Base-by-base conservation (phyloP, 768 basidiomycete species). In the Lepiota brunneoincarnata region DNA sequence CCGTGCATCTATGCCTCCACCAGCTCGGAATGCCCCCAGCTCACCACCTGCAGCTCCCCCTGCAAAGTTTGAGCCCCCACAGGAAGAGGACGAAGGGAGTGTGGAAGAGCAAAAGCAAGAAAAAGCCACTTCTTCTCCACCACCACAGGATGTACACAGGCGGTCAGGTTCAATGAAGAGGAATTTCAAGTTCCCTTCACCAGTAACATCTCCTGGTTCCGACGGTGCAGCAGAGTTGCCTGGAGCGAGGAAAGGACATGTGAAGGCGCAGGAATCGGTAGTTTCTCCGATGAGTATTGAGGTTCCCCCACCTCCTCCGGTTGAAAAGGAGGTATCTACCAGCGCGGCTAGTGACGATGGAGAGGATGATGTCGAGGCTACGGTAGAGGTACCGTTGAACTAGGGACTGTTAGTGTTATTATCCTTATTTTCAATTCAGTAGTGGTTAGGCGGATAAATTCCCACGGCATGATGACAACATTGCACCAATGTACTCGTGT, bases 281-380 rank as follows among this genome's bases (percentile, higher is more conserved):
- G 72, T 86, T 20, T 76, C 81, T 17, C 83, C 86, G 2, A 77
- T 82, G 20, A 83, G 73, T 49, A 85, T 88, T 11, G 88, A 91
- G 63, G 85, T 91, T 5, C 89, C 88, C 3, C 84, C 89, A 0
- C 90, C 90, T 3, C 88, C 89, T 21, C 87, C 87, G 0, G 77
- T 89, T 12, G 86, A 88, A 64, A 90, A 92, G 69, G 87, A 91
- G 66, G 72, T 69, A 31, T 64, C 71, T 49, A 63, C 71, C 57
- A 70, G 68, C 54, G 31, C 47, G 36, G 60, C 59, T 6, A 31
- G 31, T 28, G 85, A 82, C 28, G 79, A 84, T 7, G 79, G 67
- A 0, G 87, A 89, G 35, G 89, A 89, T 49, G 90, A 91, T 26
- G 78, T 91, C 42, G 90, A 89, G 0, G 87, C 86, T 65, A 91